Conservation (phyloP, 2,329 filamentous ascomycete species). For the Colletotrichum theobromicola region DNA sequence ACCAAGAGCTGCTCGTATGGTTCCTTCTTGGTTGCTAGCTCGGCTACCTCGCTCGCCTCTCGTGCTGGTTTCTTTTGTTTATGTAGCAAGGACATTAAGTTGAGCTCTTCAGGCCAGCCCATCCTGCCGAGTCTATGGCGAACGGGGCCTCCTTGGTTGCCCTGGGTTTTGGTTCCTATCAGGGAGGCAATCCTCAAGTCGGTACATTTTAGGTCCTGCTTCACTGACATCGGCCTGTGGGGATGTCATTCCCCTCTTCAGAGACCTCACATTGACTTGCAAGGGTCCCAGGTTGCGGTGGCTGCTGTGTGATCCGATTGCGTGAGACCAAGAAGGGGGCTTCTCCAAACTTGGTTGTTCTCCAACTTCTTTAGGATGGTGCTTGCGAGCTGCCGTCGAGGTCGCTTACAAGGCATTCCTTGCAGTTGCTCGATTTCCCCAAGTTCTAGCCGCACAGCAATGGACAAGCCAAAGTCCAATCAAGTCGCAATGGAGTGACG, state of each 20-base stretch:
- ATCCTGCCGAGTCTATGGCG: background rate
- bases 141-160: background rate
- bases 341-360: constrained; percentile 10
- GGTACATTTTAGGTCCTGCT: background rate
- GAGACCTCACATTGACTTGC: background rate
- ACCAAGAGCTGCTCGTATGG: background rate
- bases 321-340: background rate
- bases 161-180: background rate
- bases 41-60: background rate
- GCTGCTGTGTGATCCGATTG: constrained; percentile 6
- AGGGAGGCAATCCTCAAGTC: background rate
- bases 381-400: background rate
- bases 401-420: background rate
- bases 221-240: background rate
- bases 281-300: background rate
- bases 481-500: background rate
- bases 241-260: background rate
- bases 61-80: background rate
- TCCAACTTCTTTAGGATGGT: background rate
- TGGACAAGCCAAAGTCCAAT: background rate
- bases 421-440: background rate
- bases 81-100: background rate
- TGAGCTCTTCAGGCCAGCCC: background rate
- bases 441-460: background rate
- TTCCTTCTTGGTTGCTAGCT: background rate